Evolutionary conservation across 805 yeast species (phyloP), one percentile per base, ranked within the genome.

Genomic region (Saturnispora sanitii): DNA sequence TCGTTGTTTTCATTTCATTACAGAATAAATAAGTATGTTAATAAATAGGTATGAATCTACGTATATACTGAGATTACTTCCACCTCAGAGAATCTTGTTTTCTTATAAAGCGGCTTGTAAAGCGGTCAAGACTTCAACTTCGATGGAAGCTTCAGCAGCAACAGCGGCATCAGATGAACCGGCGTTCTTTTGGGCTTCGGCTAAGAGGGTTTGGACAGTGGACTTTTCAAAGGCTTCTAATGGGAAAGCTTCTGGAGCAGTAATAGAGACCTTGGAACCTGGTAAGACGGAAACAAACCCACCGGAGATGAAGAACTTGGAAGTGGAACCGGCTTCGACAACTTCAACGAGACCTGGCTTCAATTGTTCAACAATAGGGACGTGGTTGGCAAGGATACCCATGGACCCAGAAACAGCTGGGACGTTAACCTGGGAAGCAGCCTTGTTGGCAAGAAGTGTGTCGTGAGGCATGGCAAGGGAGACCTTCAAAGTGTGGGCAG

Each of bases 381-480:
- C 95, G 78, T 92, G 98, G 71, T 85, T 82, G 55, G 97, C 96
- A 61, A 92, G 71, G 51, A 92, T 77, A 84, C 98, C 98, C 67
- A 90, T 77, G 61, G 84, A 94, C 64, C 98, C 98, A 52, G 92
- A 79, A 57, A 81, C 73, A 49, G 95, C 94, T 59, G 98, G 98
- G 53, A 92, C 73, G 71, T 92, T 92, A 54, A 92, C 97, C 73
- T 92, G 86, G 58, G 68, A 54, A 49, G 61, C 63, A 46, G 53
- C 62, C 49, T 60, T 58, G 52, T 57, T 50, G 28, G 52, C 40
- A 48, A 58, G 45, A 38, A 57, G 30, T 27, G 64, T 54, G 66
- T 81, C 78, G 64, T 84, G 87, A 51, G 98, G 98, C 56, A 88
- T 75, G 44, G 96, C 90, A 57, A 92, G 77, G 43, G 94, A 82